Conservation (phyloP, 176 grass and related monocot species). For the Pontederia crassipes region DNA sequence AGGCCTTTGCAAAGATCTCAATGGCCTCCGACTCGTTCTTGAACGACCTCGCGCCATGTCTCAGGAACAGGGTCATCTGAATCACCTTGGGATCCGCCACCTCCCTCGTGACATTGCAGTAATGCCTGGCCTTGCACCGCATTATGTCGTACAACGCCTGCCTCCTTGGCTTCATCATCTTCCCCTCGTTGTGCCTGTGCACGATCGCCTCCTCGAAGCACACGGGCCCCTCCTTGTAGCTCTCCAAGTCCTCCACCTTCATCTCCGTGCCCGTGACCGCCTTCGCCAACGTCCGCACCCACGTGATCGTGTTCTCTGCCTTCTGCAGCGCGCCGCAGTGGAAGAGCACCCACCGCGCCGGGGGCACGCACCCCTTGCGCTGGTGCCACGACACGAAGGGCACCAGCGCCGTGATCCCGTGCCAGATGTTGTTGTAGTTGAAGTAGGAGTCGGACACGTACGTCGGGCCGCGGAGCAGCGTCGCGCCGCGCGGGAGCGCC, state of each 20-base stretch:
- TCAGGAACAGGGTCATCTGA: conserved; percentile 4
- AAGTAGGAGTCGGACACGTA: conserved; percentile 13
- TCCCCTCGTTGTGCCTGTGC: conserved; percentile 7
- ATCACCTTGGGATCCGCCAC: background rate
- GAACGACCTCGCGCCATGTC: conserved; percentile 5
- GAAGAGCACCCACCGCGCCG: conserved; percentile 5
- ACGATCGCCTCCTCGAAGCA: conserved; percentile 15
- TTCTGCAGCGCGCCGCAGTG: background rate
- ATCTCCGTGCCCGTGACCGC: background rate
- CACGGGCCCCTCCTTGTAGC: background rate
- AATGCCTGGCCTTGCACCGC: conserved; percentile 13
- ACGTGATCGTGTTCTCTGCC: background rate
- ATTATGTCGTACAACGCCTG: conserved; percentile 10
- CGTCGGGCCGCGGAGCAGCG: background rate
- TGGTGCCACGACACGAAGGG: conserved; percentile 4
- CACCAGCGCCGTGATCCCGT: conserved; percentile 2
- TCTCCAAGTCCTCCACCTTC: background rate
- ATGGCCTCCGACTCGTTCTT: conserved; percentile 4
- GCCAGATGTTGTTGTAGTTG: conserved; percentile 1
- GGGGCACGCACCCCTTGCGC: background rate
- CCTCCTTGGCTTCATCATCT: background rate
- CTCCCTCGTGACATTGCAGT: background rate
- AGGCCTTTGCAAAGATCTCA: conserved; percentile 1
- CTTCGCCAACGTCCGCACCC: background rate
- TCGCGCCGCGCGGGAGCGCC: background rate